phyloP scores from a whole-genome alignment of 257 asterid genomes.

The Primulina tabacum region DNA sequence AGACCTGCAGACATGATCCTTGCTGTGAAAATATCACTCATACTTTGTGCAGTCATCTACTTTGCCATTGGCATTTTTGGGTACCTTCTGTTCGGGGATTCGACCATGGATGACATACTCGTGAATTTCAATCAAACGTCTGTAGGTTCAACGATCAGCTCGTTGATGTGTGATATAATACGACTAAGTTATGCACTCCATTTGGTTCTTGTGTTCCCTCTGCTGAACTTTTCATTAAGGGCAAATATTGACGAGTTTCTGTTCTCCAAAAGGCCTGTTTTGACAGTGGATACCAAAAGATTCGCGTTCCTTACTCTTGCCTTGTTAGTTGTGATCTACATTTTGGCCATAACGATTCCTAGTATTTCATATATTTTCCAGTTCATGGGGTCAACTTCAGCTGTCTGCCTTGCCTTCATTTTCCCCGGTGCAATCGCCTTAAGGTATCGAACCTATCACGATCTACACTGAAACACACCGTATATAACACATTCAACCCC shows the following conservation, averaged over 20 bases:
- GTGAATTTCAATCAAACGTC: constrained; percentile 68
- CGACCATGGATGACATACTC: constrained; percentile 81
- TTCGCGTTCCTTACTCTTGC: not conserved
- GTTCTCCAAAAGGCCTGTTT: constrained; percentile 48
- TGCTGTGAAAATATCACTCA: constrained; percentile 45
- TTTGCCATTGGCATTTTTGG: constrained; percentile 77
- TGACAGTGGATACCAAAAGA: no score
- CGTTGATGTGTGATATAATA: constrained; percentile 56
- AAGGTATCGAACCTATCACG: no score
- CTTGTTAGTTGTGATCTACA: constrained; percentile 55
- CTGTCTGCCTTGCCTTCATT: constrained; percentile 84
- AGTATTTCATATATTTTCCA: constrained; percentile 38
- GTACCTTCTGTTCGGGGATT: constrained; percentile 90
- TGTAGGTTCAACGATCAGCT: constrained; percentile 42
- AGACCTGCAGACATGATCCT: constrained; percentile 58
- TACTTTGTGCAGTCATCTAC: constrained; percentile 69
- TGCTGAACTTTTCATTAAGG: constrained; percentile 79
- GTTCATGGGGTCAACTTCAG: constrained; percentile 92
- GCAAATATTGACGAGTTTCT: constrained; percentile 73
- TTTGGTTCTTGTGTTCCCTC: constrained; percentile 79
- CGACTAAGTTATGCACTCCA: constrained; percentile 84
- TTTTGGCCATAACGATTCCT: constrained; percentile 21
- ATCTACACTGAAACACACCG: no score
- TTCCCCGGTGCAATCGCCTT: constrained; percentile 22
- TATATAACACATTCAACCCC: no score